Base-by-base conservation (phyloP, 805 yeast species). In the Myxozyma sirexii region DNA sequence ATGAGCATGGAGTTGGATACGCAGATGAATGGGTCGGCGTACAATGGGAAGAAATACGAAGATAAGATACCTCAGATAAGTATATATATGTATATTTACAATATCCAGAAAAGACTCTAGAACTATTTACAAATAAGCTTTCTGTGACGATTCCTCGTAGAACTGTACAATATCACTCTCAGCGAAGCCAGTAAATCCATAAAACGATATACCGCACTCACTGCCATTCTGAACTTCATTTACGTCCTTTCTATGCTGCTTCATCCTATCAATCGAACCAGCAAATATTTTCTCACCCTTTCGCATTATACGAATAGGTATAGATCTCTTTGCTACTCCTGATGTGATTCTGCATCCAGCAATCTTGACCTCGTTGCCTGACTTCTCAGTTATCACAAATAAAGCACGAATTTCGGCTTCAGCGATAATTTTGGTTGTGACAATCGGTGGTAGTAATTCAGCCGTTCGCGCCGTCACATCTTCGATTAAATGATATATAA, bases 401-500 rank as follows among this genome's bases (percentile, higher is more conserved):
- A 89, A 78, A 56, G 85, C 88, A 65, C 85, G 84, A 44, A 94
- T 77, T 6, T 82, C 84, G 0, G 85, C 87, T 56, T 84, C 88
- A 0, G 92, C 87, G 24, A 82, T 65, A 1, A 83, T 82, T 69
- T 86, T 87, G 31, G 81, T 78, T 61, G 90, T 92, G 59, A 80
- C 81, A 4, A 80, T 81, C 1, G 96, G 91, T 47, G 83, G 80
- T 64, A 94, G 75, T 54, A 80, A 77, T 1, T 79, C 71, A 1
- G 87, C 81, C 49, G 93, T 77, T 7, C 79, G 82, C 3, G 79
- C 81, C 0, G 91, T 83, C 3, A 94, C 96, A 45, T 86, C 88
- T 67, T 93, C 97, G 53, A 94, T 84, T 62, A 94, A 79, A 67
- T 90, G 87, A 72, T 94, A 94, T 62, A 94, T 94, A 51, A 94